phyloP scores from a whole-genome alignment of 805 yeast genomes.

The Candida oleophila region DNA sequence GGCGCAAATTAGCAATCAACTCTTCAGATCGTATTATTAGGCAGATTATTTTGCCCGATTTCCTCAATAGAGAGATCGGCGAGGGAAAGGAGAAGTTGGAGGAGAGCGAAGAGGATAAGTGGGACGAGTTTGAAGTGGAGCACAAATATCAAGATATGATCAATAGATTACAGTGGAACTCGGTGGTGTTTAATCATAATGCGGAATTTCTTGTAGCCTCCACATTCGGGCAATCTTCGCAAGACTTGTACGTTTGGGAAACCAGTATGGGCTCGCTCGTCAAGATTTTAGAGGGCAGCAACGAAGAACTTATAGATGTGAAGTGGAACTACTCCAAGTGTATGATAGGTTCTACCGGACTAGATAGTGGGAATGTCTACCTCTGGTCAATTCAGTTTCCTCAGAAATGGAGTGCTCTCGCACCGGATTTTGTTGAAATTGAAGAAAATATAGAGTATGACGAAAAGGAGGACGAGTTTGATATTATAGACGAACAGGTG shows the following conservation, averaged over 20 bases:
- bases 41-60: conserved; percentile 53
- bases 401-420: conserved; percentile 94
- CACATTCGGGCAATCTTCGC: conserved; percentile 78
- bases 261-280: conserved; percentile 83
- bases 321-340: conserved; percentile 83
- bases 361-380: conserved; percentile 80
- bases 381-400: conserved; percentile 81
- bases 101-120: conserved; percentile 20
- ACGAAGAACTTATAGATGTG: conserved; percentile 81
- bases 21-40: conserved; percentile 76
- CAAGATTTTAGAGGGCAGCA: conserved; percentile 86
- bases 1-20: conserved; percentile 66
- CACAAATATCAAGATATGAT: conserved; percentile 90
- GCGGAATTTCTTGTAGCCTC: conserved; percentile 87
- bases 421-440: conserved; percentile 93
- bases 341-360: conserved; percentile 76
- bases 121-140: conserved; percentile 60
- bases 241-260: conserved; percentile 92
- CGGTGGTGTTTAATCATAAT: conserved; percentile 68
- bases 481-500: conserved; percentile 67
- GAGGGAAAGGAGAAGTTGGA: conserved; percentile 1
- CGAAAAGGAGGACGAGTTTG: conserved; percentile 91
- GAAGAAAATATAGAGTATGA: conserved; percentile 88
- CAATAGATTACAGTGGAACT: conserved; percentile 84
- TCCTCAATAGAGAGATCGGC: conserved; percentile 20